These are phyloP conservation scores for Ustilago esculenta DNA, from an alignment of 1,284 basidiomycete genomes.

Conservation along the genomic window DNA sequence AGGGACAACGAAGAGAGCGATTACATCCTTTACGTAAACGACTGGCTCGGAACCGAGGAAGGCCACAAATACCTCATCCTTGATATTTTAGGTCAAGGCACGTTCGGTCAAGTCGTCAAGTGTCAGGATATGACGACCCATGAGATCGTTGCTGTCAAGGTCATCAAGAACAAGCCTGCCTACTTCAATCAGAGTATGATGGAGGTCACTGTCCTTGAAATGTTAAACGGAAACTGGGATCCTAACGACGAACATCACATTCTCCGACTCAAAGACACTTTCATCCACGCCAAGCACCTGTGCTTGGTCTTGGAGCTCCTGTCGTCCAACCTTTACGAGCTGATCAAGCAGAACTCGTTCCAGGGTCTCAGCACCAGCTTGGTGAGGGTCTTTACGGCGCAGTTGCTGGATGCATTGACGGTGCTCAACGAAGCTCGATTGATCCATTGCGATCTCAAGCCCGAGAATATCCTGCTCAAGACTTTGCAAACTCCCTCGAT, in stretches of 20 bases:
- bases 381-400: conserved; percentile 96
- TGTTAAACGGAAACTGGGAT: conserved; percentile 72
- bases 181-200: conserved; percentile 99
- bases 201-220: conserved; percentile 97
- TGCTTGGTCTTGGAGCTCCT: conserved; percentile 98
- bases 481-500: conserved; percentile 92
- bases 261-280: conserved; percentile 90
- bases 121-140: conserved; percentile 99
- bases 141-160: conserved; percentile 97
- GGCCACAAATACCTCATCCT: conserved; percentile 89
- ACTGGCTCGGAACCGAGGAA: conserved; percentile 65
- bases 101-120: conserved; percentile 99
- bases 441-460: conserved; percentile 98
- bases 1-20: conserved; percentile 66
- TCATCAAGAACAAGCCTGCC: conserved; percentile 99
- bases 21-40: conserved; percentile 67
- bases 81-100: conserved; percentile 96
- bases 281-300: conserved; percentile 94
- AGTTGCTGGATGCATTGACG: conserved; percentile 89
- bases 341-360: conserved; percentile 99
- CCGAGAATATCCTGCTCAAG: conserved; percentile 60
- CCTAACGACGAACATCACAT: conserved; percentile 96
- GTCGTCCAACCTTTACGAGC: conserved; percentile 96
- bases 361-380: conserved; percentile 94
- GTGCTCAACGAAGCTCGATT: conserved; percentile 93